Evolutionary conservation across 2,329 filamentous ascomycete genomes (phyloP).

Genomic region (Sclerotinia borealis): DNA sequence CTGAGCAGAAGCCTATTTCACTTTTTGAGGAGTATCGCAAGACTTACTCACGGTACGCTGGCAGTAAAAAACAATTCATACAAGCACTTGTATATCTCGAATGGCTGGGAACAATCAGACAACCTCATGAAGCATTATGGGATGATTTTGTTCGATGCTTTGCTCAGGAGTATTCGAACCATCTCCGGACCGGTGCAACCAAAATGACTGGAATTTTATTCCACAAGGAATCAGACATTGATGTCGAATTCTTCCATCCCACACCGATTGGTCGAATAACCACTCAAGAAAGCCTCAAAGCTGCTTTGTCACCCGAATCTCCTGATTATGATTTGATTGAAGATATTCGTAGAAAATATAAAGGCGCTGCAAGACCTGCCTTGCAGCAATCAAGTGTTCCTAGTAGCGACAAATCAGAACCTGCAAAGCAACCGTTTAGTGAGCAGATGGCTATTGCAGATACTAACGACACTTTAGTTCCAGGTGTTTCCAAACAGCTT

Average conservation of each 20-base stretch:
- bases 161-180: constrained; percentile 34
- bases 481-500: neutral
- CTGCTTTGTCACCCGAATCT: neutral
- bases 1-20: neutral
- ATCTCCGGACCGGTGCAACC: neutral
- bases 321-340: neutral
- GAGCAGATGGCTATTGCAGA: neutral
- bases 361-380: neutral
- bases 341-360: neutral
- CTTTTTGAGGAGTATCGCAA: constrained; percentile 36
- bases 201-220: neutral
- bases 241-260: neutral
- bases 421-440: neutral
- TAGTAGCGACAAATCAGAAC: neutral
- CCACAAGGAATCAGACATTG: neutral
- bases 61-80: constrained; percentile 39
- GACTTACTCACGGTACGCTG: constrained; percentile 41
- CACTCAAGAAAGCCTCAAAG: neutral
- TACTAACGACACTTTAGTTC: neutral
- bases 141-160: constrained; percentile 48
- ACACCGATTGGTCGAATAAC: neutral
- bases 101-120: constrained; percentile 33
- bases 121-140: constrained; percentile 40
- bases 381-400: neutral
- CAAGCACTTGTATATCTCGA: constrained; percentile 41